phyloP scores from a whole-genome alignment of 148 eudicot genomes.

The Rhododendron ovatum region DNA sequence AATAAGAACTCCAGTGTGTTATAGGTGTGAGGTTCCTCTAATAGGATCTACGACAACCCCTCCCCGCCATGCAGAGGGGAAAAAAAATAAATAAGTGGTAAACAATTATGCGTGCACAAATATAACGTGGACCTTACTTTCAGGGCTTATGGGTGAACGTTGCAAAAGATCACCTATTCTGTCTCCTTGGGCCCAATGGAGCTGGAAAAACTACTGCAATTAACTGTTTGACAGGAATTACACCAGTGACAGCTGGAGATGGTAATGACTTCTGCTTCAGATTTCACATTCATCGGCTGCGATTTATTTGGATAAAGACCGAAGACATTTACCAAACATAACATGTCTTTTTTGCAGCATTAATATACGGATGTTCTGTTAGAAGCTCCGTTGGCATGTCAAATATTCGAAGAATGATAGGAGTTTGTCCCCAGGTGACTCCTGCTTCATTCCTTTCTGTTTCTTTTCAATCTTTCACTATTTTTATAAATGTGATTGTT shows the following conservation, averaged over 20 bases:
- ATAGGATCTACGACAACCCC: neutral
- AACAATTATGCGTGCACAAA: neutral
- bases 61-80: neutral
- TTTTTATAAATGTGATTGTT: neutral
- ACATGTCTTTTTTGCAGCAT: slow-evolving; percentile 34
- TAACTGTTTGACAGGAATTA: slow-evolving; percentile 85
- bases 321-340: neutral
- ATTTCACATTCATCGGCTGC: slow-evolving; percentile 5
- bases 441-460: neutral
- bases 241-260: slow-evolving; percentile 86
- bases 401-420: slow-evolving; percentile 70
- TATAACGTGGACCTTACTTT: neutral
- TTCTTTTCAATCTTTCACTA: neutral
- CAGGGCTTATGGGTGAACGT: slow-evolving; percentile 90
- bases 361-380: slow-evolving; percentile 69
- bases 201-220: slow-evolving; percentile 97
- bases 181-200: slow-evolving; percentile 96
- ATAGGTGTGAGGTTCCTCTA: neutral
- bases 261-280: slow-evolving; percentile 39
- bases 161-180: slow-evolving; percentile 79
- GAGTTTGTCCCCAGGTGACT: slow-evolving; percentile 91
- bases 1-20: slow-evolving; percentile 1
- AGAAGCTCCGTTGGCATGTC: slow-evolving; percentile 77
- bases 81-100: neutral
- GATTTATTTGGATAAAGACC: neutral